Evolutionary conservation across 2,329 filamentous ascomycete genomes (phyloP).

Genomic region (Albifimbria verrucaria): DNA sequence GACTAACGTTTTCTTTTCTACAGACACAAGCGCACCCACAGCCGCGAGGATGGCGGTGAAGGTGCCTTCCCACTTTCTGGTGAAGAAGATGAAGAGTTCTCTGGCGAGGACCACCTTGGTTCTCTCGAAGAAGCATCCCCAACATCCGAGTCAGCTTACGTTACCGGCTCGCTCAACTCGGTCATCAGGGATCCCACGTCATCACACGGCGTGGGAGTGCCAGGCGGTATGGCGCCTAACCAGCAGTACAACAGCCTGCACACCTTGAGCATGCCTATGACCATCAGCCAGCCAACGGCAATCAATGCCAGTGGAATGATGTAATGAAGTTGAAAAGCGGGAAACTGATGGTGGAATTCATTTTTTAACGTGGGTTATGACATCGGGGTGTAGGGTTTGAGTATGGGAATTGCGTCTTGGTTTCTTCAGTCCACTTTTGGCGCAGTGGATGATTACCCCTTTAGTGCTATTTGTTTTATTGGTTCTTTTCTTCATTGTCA

Average conservation of each 20-base stretch:
- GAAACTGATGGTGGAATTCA: conserved; percentile 20
- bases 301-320: conserved; percentile 44
- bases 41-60: conserved; percentile 60
- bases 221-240: conserved; percentile 18
- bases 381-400: conserved; percentile 23
- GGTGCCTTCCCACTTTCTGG: conserved; percentile 63
- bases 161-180: conserved; percentile 48
- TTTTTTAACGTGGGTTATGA: conserved; percentile 23
- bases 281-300: conserved; percentile 53
- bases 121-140: conserved; percentile 78
- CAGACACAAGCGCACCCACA: conserved; percentile 80
- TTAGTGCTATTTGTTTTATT: conserved; percentile 1
- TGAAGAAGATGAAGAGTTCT: conserved; percentile 80
- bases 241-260: conserved; percentile 55
- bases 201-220: conserved; percentile 13
- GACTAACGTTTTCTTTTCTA: conserved; percentile 10
- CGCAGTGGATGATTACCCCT: background rate
- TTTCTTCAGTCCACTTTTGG: conserved; percentile 11
- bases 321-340: conserved; percentile 22
- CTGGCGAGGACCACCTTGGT: conserved; percentile 79
- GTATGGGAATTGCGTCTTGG: conserved; percentile 17
- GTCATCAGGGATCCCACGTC: conserved; percentile 29
- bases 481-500: conserved; percentile 20
- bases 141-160: conserved; percentile 64
- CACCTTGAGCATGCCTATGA: conserved; percentile 63